Evolutionary conservation across 192 early-diverging fungal genomes (phyloP), one percentile per base, ranked within the genome.

Genomic region (Podila minutissima): DNA sequence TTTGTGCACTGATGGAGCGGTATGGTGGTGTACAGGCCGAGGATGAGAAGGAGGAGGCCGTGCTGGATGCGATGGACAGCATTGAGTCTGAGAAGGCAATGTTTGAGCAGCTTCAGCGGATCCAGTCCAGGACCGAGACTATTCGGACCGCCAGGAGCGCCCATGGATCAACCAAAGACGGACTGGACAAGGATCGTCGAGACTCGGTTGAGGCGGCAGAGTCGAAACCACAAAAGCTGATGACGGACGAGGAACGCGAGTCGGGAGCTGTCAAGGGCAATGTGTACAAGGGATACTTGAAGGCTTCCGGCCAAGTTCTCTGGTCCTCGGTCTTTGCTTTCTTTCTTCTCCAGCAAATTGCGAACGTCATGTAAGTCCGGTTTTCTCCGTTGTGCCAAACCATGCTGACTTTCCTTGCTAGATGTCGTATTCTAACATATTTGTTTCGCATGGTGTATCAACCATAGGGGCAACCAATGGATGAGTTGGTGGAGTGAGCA

Each of bases 221-320:
- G 11, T 91, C 93, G 0, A 95, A 91, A 55, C 59, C 83, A 59
- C 91, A 91, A 67, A 76, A 86, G 57, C 83, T 94, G 10, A 95
- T 94, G 91, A 75, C 87, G 59, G 85, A 88, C 13, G 95, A 96
- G 72, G 94, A 96, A 73, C 89, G 92, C 17, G 86, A 84, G 20
- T 88, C 89, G 0, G 95, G 95, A 59, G 82, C 83, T 66, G 89
- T 93, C 71, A 51, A 76, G 62, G 67, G 46, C 24, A 24, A 82
- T 71, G 84, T 95, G 51, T 90, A 86, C 86, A 65, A 83, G 59
- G 59, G 87, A 61, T 91, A 93, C 73, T 62, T 88, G 6, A 50
- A 75, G 12, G 89, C 86, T 10, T 83, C 87, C 4, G 92, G 64
- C 3, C 9, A 8, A 4, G 6, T 5, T 20, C 46, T 66, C 48